Evolutionary conservation across 2,329 filamentous ascomycete species (phyloP), one percentile per base, ranked within the genome.

Genomic region (Botryotinia calthae): DNA sequence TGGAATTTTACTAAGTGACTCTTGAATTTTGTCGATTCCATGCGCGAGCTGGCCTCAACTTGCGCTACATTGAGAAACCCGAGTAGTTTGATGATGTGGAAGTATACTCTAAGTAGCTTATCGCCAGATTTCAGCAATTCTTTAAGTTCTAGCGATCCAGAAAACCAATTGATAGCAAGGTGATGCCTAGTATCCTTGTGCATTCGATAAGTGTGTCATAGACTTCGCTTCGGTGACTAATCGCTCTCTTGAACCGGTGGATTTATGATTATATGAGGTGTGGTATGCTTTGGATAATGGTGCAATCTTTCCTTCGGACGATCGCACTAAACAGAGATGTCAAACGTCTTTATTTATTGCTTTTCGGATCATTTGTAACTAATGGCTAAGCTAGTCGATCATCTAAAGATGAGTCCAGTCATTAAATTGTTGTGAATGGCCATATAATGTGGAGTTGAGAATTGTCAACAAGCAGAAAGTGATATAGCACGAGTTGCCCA

Each of bases 91-190:
- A 7, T 28, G 0, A 28, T 28, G 0, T 28, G 12, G 12, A 28
- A 54, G 25, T n/a, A 28, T n/a, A 54, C 51, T 28, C 25, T 28
- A 7, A 54, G 51, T 16, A 54, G 16, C 12, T 16, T 12, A 28
- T 18, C 5, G 14, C 3, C 25, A 16, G 5, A 18, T 10, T 54
- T 54, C 0, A 0, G 51, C n/a, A 1, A 28, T 16, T 12, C 25
- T 54, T 5, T 1, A 8, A 28, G 12, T 28, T 54, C 4, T 28
- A 28, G 48, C 6, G n/a, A 28, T 54, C 6, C 6, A 54, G 6
- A 28, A 28, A 28, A 6, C 51, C 14, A 4, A 1, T 54, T n/a
- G 48, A 54, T 25, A 54, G 5, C 12, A 12, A 16, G n/a, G 12
- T 18, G n/a, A 54, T 28, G 14, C 18, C 25, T 2, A 16, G 48